Evolutionary conservation across 176 grass and related monocot genomes (phyloP).

Genomic region (Eremochloa ophiuroides): DNA sequence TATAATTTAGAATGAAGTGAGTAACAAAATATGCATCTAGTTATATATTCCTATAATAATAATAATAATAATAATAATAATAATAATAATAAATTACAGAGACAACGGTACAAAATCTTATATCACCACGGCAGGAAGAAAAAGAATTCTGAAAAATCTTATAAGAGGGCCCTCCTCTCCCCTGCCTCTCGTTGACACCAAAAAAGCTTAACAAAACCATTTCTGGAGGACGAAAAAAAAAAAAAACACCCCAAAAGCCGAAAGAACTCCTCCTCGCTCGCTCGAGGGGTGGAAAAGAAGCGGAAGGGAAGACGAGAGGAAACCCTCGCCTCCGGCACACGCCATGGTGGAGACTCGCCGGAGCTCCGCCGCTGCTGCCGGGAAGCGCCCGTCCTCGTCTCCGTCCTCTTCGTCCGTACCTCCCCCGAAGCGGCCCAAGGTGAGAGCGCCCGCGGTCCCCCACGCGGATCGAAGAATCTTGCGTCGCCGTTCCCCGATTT

Average conservation of each 20-base stretch:
- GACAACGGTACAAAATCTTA: neutral
- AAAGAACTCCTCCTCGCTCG: slow-evolving; percentile 9
- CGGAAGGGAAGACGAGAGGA: slow-evolving; percentile 11
- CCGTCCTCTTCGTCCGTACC: slow-evolving; percentile 50
- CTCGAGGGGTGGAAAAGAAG: neutral
- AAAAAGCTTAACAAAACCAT: slow-evolving; percentile 31
- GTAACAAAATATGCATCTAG: neutral
- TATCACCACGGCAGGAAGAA: neutral
- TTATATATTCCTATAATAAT: neutral
- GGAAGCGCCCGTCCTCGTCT: slow-evolving; percentile 43
- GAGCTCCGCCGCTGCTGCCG: slow-evolving; percentile 62
- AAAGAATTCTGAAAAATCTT: neutral
- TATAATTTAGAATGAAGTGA: neutral
- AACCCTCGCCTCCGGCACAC: slow-evolving; percentile 38
- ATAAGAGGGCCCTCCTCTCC: neutral
- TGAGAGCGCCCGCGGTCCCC: slow-evolving; percentile 42
- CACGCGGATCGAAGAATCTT: slow-evolving; percentile 8
- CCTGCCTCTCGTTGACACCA: neutral
- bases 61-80: neutral
- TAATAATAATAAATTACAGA: no score
- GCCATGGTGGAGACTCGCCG: slow-evolving; percentile 97
- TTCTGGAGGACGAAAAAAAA: neutral
- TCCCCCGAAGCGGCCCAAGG: slow-evolving; percentile 76
- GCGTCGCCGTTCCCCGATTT: slow-evolving; percentile 2
- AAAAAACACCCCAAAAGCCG: neutral